Percentiles rank a stretch among this genome's conserved stretches.
These are phyloP conservation scores for Talaromyces atroroseus DNA, from an alignment of 2,329 filamentous ascomycete genomes.

Conservation along the genomic window DNA sequence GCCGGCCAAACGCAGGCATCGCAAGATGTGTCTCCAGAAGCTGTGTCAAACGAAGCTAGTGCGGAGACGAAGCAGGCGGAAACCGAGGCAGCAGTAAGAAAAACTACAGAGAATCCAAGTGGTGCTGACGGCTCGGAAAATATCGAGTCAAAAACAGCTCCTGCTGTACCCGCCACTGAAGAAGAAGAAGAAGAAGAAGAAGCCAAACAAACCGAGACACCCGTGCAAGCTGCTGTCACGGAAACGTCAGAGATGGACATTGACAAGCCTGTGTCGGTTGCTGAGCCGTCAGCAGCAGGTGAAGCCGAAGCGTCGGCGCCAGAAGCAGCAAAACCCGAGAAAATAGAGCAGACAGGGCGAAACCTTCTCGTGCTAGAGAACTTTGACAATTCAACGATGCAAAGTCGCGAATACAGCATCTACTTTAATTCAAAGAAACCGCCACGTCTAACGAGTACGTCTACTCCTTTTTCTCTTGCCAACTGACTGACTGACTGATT, in stretches of 20 bases:
- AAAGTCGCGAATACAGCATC: constrained; percentile 50
- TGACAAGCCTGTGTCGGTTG: constrained; percentile 12
- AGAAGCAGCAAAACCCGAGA: constrained; percentile 26
- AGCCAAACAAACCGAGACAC: not conserved
- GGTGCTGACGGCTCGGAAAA: not conserved
- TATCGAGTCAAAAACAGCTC: not conserved
- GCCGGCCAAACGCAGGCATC: not conserved
- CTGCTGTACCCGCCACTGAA: not conserved
- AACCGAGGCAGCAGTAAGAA: not conserved
- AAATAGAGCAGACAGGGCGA: constrained; percentile 49
- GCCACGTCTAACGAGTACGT: constrained; percentile 45
- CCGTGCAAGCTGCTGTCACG: not conserved
- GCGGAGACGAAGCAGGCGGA: not conserved
- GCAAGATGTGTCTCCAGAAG: not conserved
- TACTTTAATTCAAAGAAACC: constrained; percentile 51
- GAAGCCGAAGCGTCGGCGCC: constrained; percentile 16
- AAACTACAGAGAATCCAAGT: not conserved
- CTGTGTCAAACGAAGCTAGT: not conserved
- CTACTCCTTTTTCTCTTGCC: not conserved
- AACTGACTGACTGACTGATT: constrained; percentile 11
- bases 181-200: not conserved
- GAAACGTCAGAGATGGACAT: constrained; percentile 15
- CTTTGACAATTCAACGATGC: constrained; percentile 52
- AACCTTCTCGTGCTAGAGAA: constrained; percentile 56
- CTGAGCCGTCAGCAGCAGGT: constrained; percentile 1